Base-by-base conservation (phyloP, 225 moss, liverwort and hornwort species). In the Marchantia polymorpha region DNA sequence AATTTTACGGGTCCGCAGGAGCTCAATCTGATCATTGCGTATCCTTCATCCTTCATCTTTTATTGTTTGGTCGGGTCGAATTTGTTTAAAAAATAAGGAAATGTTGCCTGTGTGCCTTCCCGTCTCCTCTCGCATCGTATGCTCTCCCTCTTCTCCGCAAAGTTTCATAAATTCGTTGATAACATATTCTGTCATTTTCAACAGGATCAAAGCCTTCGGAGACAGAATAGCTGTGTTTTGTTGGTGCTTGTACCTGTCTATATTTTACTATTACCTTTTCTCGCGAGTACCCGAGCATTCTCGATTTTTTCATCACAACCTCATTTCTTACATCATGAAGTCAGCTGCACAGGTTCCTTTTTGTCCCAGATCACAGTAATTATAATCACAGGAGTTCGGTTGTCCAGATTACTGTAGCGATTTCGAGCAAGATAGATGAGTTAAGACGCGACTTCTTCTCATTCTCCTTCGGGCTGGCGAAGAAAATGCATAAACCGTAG, bases 11-110 rank as follows among this genome's bases (percentile, higher is more conserved):
- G 93, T 82, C 89, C 95, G 66, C 88, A 88, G 77, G 99, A 95
- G 92, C 91, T 99, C 80, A 99, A 99, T 85, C 92, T 99, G 56
- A 95, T 99, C 29, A 93, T 99, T 72, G 93, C 99, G 99, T 99
- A 99, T 92, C 92, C 92, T 89, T 52, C 95, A 99, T 92, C 92
- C 92, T 89, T 52, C 52, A 53, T 73, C 14, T 54, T 15, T 13
- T 52, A 73, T 53, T 52, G 52, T 26, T 3, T 25, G 7, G 16
- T 23, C 26, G 54, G 26, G 26, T 10, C 14, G n/a, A 73, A 73
- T 73, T 53, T 53, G 29, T 2, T 39, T 39, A n/a, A n/a, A n/a
- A n/a, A n/a, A n/a, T 39, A 39, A 39, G 39, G 5, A 73, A 53
- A 53, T 25, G 54, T 29, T 7, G 17, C 19, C 49, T 27, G 26